A percentile compares a stretch with the other conserved stretches of the same genome.
Conservation (phyloP, 148 eudicot genomes). For the Gaultheria prostrata region DNA sequence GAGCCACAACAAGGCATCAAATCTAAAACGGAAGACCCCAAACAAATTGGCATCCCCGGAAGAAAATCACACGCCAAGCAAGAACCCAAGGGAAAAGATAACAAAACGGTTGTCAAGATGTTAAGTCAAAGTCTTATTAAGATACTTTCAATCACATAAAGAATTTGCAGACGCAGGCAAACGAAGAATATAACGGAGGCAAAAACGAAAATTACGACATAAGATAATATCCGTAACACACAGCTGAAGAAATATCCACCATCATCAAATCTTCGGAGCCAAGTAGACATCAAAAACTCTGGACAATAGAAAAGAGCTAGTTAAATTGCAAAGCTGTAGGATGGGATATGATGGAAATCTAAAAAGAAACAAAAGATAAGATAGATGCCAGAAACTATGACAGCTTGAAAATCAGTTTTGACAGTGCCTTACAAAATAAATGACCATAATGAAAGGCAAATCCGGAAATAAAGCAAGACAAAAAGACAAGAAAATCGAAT, state of each 20-base stretch:
- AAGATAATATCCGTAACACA: neutral
- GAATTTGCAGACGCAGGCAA: neutral
- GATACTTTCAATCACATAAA: neutral
- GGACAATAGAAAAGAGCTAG: neutral
- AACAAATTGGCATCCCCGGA: too few relatives aligned
- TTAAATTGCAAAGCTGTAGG: neutral
- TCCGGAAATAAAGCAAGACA: neutral
- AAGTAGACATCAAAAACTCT: neutral
- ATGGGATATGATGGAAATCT: neutral
- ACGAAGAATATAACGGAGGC: neutral
- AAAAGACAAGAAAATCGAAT: neutral
- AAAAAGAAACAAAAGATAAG: neutral
- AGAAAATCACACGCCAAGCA: too few relatives aligned
- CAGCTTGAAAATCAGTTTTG: neutral
- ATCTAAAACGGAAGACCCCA: too few relatives aligned
- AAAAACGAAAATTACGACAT: neutral
- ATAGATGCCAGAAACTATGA: neutral
- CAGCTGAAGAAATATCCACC: neutral
- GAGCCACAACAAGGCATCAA: too few relatives aligned
- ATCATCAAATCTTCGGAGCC: neutral
- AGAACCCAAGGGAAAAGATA: too few relatives aligned
- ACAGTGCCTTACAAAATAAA: neutral
- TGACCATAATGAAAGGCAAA: neutral
- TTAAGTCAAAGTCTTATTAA: neutral
- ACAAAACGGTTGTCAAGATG: too few relatives aligned